Conservation (phyloP, 306 rosid genomes). For the Hippophae rhamnoides region DNA sequence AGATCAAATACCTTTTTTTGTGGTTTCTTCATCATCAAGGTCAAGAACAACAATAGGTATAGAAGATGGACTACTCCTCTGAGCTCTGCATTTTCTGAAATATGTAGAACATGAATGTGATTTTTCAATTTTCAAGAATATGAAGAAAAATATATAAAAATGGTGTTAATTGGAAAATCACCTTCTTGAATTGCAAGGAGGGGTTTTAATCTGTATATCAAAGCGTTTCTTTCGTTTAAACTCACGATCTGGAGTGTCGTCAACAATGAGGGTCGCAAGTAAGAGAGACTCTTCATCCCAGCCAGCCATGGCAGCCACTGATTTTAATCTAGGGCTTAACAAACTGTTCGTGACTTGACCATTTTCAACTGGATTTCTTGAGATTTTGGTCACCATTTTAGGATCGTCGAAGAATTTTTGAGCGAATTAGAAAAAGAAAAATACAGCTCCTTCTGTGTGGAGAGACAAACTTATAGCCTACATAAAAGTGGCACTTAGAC, state of each 20-base stretch:
- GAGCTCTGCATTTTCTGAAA: slow-evolving; percentile 64
- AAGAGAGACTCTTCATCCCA: slow-evolving; percentile 91
- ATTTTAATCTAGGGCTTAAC: slow-evolving; percentile 77
- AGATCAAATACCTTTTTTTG: slow-evolving; percentile 34
- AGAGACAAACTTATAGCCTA: background rate
- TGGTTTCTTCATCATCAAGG: slow-evolving; percentile 55
- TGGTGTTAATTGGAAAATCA: slow-evolving; percentile 1
- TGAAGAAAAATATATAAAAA: background rate
- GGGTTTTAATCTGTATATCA: slow-evolving; percentile 41
- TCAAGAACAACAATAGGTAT: slow-evolving; percentile 48
- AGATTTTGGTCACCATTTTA: slow-evolving; percentile 43
- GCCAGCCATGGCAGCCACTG: slow-evolving; percentile 88
- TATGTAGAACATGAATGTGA: background rate
- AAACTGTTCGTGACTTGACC: slow-evolving; percentile 21
- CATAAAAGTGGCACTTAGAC: background rate
- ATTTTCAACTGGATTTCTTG: slow-evolving; percentile 13
- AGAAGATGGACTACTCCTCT: slow-evolving; percentile 36
- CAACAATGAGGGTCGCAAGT: slow-evolving; percentile 60
- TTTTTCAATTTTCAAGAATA: background rate
- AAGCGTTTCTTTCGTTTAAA: slow-evolving; percentile 38
- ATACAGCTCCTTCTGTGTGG: background rate
- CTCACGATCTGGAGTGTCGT: slow-evolving; percentile 74
- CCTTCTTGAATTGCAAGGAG: slow-evolving; percentile 63
- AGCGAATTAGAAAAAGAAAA: background rate
- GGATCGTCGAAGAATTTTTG: background rate